Evolutionary conservation across 371 early-diverging fungal species (phyloP).

Genomic region (Mortierella sp.): DNA sequence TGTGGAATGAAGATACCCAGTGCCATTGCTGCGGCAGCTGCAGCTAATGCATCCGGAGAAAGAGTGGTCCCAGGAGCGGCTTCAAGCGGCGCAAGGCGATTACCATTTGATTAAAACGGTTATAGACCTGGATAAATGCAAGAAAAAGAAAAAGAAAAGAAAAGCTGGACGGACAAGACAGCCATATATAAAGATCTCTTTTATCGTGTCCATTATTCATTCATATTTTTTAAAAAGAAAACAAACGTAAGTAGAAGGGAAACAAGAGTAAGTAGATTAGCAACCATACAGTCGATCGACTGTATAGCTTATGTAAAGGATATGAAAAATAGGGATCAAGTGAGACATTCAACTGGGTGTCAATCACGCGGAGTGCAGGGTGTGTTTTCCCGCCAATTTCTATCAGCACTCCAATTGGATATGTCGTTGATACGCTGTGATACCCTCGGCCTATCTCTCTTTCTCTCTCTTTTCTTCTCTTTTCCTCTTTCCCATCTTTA

Average conservation of each 20-base stretch:
- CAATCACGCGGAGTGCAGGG: background rate
- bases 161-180: too few relatives aligned
- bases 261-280: too few relatives aligned
- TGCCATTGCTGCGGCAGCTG: constrained; percentile 87
- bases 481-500: background rate
- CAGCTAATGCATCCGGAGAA: constrained; percentile 35
- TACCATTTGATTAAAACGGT: constrained; percentile 46
- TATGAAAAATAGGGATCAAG: background rate
- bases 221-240: too few relatives aligned
- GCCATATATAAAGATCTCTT: too few relatives aligned
- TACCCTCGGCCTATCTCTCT: background rate
- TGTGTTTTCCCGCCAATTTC: constrained; percentile 30
- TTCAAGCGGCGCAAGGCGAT: constrained; percentile 31
- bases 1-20: constrained; percentile 96
- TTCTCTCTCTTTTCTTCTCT: constrained; percentile 3
- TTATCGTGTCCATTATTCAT: too few relatives aligned
- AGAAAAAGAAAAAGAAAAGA: too few relatives aligned
- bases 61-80: constrained; percentile 26
- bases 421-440: background rate
- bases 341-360: background rate
- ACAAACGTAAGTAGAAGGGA: too few relatives aligned
- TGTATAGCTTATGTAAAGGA: too few relatives aligned
- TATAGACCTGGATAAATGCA: too few relatives aligned
- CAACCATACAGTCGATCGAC: too few relatives aligned
- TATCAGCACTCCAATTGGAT: background rate